phyloP scores from a whole-genome alignment of 2,329 filamentous ascomycete species.

The Penicillium sp. region DNA sequence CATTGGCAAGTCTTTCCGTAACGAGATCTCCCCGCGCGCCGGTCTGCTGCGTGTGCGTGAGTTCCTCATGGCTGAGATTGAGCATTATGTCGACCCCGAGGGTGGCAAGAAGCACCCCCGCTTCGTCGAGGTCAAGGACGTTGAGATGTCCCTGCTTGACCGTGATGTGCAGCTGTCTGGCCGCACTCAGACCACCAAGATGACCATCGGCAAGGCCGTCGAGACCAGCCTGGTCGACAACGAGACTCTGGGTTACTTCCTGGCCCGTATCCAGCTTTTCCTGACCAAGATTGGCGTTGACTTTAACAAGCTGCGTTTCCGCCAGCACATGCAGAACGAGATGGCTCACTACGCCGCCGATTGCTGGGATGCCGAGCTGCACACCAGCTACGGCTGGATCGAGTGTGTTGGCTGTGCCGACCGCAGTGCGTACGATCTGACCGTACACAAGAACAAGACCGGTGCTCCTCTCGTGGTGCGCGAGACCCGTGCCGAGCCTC shows the following conservation, averaged over 20 bases:
- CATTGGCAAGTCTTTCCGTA: slow-evolving; percentile 96
- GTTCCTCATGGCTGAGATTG: slow-evolving; percentile 98
- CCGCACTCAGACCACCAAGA: slow-evolving; percentile 67
- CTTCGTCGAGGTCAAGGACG: slow-evolving; percentile 76
- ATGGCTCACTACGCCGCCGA: slow-evolving; percentile 94
- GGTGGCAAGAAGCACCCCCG: slow-evolving; percentile 90
- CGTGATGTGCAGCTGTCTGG: slow-evolving; percentile 80
- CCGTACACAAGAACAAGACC: slow-evolving; percentile 88
- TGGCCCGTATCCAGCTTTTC: slow-evolving; percentile 89
- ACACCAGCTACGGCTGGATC: slow-evolving; percentile 92
- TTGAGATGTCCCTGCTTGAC: slow-evolving; percentile 79
- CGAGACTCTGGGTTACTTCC: slow-evolving; percentile 95
- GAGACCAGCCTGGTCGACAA: slow-evolving; percentile 81
- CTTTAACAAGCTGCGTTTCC: slow-evolving; percentile 81
- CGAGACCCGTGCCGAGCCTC: slow-evolving; percentile 71
- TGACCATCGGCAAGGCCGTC: slow-evolving; percentile 83
- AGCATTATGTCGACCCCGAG: slow-evolving; percentile 94
- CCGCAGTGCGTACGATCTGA: slow-evolving; percentile 88
- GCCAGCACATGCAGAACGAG: slow-evolving; percentile 90
- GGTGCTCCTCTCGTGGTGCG: slow-evolving; percentile 80
- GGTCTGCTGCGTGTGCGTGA: slow-evolving; percentile 92
- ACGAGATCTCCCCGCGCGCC: slow-evolving; percentile 90
- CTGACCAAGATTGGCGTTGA: slow-evolving; percentile 84
- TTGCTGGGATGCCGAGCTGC: slow-evolving; percentile 95
- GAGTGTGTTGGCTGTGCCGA: slow-evolving; percentile 98